These are phyloP conservation scores for Claviceps capensis DNA, from an alignment of 2,329 filamentous ascomycete species.

Conservation along the genomic window DNA sequence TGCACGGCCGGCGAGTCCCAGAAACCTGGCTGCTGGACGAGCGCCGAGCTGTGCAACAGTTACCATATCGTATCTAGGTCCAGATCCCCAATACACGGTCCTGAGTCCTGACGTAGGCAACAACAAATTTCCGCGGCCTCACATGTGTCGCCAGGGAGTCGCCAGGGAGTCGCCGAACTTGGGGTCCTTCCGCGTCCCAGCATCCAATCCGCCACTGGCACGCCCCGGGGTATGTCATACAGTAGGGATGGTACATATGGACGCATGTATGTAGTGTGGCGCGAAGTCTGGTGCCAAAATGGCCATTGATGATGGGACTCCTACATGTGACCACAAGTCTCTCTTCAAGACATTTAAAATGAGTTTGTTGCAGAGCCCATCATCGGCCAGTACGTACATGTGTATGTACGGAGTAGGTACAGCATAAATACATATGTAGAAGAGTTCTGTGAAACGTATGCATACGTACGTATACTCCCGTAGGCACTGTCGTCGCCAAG, in stretches of 20 bases:
- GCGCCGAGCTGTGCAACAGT: slow-evolving; percentile 1
- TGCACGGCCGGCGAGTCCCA: not conserved
- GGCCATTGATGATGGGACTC: not conserved
- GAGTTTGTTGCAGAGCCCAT: not conserved
- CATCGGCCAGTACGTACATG: not conserved
- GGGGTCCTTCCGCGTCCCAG: not conserved
- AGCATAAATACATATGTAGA: no score
- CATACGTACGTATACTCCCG: not conserved
- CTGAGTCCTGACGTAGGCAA: not conserved
- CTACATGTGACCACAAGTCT: not conserved
- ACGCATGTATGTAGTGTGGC: not conserved
- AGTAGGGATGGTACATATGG: not conserved
- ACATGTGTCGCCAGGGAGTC: not conserved
- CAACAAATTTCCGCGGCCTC: not conserved
- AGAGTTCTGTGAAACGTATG: not conserved
- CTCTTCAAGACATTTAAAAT: not conserved
- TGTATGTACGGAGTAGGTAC: no score
- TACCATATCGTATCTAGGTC: not conserved
- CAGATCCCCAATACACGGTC: no score
- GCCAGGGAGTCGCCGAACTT: not conserved
- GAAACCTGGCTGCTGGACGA: slow-evolving; percentile 5
- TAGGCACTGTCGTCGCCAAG: not conserved
- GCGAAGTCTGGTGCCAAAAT: not conserved
- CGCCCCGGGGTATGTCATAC: no score
- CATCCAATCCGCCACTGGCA: not conserved